Conservation (phyloP, 2,329 filamentous ascomycete species). For the Onygena corvina region DNA sequence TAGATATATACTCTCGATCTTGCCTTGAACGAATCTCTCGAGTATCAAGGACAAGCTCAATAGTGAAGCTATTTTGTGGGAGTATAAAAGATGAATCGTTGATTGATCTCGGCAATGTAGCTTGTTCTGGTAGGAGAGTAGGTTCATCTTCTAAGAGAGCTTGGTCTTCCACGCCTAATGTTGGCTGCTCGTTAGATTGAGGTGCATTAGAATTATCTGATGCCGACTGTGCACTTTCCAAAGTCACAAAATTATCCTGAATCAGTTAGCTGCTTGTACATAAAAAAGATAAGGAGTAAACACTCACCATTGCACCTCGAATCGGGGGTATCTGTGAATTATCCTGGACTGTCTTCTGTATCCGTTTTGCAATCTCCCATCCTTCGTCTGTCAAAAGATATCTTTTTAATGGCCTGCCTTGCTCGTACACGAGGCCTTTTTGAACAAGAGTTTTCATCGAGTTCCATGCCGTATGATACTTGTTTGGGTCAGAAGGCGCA, state of each 20-base stretch:
- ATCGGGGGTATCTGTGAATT: background rate
- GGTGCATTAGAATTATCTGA: background rate
- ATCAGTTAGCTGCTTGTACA: background rate
- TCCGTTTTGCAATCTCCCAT: conserved; percentile 58
- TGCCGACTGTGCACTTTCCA: background rate
- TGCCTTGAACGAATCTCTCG: conserved; percentile 62
- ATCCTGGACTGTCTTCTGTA: conserved; percentile 25
- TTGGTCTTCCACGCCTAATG: background rate
- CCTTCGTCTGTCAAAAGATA: conserved; percentile 67
- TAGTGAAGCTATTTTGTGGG: conserved; percentile 53
- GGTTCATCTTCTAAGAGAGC: background rate
- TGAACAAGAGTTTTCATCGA: conserved; percentile 65
- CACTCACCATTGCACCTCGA: background rate
- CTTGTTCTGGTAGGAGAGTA: background rate
- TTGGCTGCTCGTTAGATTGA: background rate
- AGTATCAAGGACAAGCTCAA: conserved; percentile 61
- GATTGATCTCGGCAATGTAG: background rate
- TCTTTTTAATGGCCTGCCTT: conserved; percentile 53
- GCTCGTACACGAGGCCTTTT: conserved; percentile 63
- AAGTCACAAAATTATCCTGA: background rate
- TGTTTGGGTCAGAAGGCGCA: conserved; percentile 52
- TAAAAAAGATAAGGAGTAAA: background rate
- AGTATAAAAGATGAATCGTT: conserved; percentile 45
- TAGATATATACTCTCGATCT: conserved; percentile 65
- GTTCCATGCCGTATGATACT: conserved; percentile 69